Percentiles rank a stretch among this genome's conserved stretches.
These are phyloP conservation scores for Candida golubevii DNA, from an alignment of 805 yeast species.

Conservation along the genomic window DNA sequence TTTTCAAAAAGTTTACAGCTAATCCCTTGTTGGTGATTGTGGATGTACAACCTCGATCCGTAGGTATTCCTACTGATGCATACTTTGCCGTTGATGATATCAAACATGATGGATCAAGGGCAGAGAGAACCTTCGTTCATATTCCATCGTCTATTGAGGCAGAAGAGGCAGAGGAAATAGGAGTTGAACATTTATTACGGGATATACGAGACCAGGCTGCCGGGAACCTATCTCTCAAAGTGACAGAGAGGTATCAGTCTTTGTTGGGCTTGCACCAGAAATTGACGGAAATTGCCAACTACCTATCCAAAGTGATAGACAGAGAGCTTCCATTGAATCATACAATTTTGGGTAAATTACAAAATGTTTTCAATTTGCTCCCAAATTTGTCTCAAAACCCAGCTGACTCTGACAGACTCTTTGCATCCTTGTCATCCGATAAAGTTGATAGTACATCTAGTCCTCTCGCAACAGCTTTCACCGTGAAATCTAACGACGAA, in stretches of 20 bases:
- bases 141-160: constrained; percentile 92
- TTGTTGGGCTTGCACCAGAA: constrained; percentile 80
- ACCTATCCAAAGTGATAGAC: constrained; percentile 67
- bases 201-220: constrained; percentile 97
- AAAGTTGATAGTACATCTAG: constrained; percentile 28
- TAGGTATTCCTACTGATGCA: constrained; percentile 95
- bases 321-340: constrained; percentile 84
- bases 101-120: constrained; percentile 90
- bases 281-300: constrained; percentile 69
- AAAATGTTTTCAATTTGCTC: constrained; percentile 87
- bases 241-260: constrained; percentile 86
- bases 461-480: constrained; percentile 74
- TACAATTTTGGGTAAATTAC: constrained; percentile 84
- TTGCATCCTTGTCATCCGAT: constrained; percentile 5
- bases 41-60: constrained; percentile 79
- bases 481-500: constrained; percentile 92
- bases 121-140: constrained; percentile 90
- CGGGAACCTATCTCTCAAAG: constrained; percentile 79
- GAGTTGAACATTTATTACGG: constrained; percentile 92
- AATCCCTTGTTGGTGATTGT: constrained; percentile 85
- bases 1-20: constrained; percentile 73
- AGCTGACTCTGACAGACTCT: constrained; percentile 11
- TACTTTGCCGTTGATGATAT: constrained; percentile 92
- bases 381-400: constrained; percentile 59
- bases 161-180: constrained; percentile 98